These are phyloP conservation scores for Paecilomyces variotii DNA, from an alignment of 2,329 filamentous ascomycete species.

Conservation along the genomic window DNA sequence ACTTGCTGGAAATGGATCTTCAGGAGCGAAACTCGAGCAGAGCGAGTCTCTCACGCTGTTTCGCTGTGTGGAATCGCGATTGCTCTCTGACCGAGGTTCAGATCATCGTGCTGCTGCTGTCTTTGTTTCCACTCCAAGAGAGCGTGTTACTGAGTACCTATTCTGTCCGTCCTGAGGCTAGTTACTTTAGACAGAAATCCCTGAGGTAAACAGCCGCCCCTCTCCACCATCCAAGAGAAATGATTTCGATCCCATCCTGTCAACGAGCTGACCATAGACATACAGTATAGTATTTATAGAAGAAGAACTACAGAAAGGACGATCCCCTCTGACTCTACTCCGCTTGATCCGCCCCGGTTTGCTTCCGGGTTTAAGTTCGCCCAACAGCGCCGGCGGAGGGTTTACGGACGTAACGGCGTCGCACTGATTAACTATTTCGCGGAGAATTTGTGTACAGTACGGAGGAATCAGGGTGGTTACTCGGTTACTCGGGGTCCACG, in stretches of 20 bases:
- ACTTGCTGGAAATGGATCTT: background rate
- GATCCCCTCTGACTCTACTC: background rate
- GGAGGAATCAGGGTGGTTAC: too few species aligned
- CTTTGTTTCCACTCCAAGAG: background rate
- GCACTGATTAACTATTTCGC: background rate
- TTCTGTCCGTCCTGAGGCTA: too few species aligned
- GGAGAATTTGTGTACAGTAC: background rate
- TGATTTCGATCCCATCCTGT: background rate
- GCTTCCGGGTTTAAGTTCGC: background rate
- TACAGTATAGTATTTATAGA: background rate
- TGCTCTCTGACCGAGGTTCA: background rate
- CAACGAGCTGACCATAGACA: background rate
- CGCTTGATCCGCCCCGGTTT: background rate
- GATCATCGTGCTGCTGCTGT: background rate
- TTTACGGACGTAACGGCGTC: background rate
- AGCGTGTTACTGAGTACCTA: too few species aligned
- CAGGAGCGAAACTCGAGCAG: background rate
- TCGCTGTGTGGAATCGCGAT: background rate
- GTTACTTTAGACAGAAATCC: too few species aligned
- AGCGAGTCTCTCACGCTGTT: background rate
- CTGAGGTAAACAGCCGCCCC: too few species aligned
- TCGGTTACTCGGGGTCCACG: background rate
- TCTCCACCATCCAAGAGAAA: background rate
- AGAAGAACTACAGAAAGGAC: background rate
- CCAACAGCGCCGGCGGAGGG: background rate